A percentile compares a stretch with the other conserved stretches of the same genome.
Conservation (phyloP, 2,329 filamentous ascomycete species). For the Cladorrhinum sp. region DNA sequence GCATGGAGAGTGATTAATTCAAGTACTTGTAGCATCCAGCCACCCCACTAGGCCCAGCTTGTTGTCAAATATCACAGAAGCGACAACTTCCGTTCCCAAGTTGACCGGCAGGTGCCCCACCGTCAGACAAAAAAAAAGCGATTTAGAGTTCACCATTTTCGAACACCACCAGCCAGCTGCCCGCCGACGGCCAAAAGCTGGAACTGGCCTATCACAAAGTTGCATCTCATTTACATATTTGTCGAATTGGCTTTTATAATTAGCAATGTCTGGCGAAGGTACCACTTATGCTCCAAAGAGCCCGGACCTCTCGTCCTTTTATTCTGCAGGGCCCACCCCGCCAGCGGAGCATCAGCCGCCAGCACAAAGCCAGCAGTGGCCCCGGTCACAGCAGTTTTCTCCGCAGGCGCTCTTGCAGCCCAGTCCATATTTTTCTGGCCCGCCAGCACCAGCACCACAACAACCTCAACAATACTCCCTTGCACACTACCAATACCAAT, state of each 20-base stretch:
- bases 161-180: background rate
- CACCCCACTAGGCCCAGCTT: constrained; percentile 20
- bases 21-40: constrained; percentile 22
- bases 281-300: constrained; percentile 54
- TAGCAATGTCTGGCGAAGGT: constrained; percentile 49
- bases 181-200: background rate
- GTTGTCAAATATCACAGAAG: background rate
- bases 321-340: constrained; percentile 37
- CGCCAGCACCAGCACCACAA: constrained; percentile 25
- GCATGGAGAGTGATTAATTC: constrained; percentile 10
- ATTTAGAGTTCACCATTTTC: background rate
- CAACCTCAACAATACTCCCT: constrained; percentile 4
- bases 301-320: constrained; percentile 58
- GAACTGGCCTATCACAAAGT: constrained; percentile 18
- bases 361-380: constrained; percentile 32
- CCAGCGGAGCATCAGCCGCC: constrained; percentile 20
- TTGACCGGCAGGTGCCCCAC: constrained; percentile 13
- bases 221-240: background rate
- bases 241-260: constrained; percentile 9
- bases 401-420: constrained; percentile 28
- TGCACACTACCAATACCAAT: constrained; percentile 4
- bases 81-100: background rate
- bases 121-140: constrained; percentile 2
- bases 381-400: constrained; percentile 25
- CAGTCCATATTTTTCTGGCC: constrained; percentile 17